Evolutionary conservation across 345 rosid species (phyloP).

Genomic region (Acer campestre): DNA sequence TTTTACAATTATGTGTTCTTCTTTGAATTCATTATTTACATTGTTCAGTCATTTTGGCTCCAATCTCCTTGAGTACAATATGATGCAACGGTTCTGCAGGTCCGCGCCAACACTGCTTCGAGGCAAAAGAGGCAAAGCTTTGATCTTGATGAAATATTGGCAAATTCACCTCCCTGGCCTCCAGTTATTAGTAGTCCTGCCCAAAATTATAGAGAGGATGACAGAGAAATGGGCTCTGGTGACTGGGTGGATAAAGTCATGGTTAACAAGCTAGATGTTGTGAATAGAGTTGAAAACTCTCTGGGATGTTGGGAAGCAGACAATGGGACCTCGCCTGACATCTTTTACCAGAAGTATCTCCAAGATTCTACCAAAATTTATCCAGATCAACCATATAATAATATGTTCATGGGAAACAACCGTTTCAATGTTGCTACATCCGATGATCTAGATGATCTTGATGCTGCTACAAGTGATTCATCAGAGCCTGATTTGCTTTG

Average conservation of each 20-base stretch:
- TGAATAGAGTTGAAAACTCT: slow-evolving; percentile 41
- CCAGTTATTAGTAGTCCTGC: slow-evolving; percentile 71
- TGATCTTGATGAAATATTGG: slow-evolving; percentile 83
- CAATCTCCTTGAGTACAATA: background rate
- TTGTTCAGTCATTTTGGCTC: background rate
- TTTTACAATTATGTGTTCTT: background rate
- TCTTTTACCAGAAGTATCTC: slow-evolving; percentile 66
- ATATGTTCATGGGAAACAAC: slow-evolving; percentile 57
- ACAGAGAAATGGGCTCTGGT: slow-evolving; percentile 60
- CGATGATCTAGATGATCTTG: slow-evolving; percentile 69
- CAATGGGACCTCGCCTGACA: slow-evolving; percentile 49
- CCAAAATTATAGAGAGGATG: slow-evolving; percentile 68
- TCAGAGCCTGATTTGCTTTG: slow-evolving; percentile 91
- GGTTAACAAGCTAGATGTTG: slow-evolving; percentile 84
- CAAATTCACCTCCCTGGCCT: slow-evolving; percentile 95
- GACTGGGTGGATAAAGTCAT: slow-evolving; percentile 98
- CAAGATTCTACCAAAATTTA: slow-evolving; percentile 66
- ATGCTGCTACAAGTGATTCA: slow-evolving; percentile 89
- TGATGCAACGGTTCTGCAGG: slow-evolving; percentile 41
- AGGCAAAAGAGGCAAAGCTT: slow-evolving; percentile 69
- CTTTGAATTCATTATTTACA: background rate
- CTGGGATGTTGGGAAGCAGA: slow-evolving; percentile 63
- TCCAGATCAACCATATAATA: slow-evolving; percentile 68
- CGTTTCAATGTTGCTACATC: slow-evolving; percentile 35
- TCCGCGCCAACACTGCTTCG: slow-evolving; percentile 39